Conservation (phyloP, 495 filamentous ascomycete genomes). For the Thermochaetoides thermophila region DNA sequence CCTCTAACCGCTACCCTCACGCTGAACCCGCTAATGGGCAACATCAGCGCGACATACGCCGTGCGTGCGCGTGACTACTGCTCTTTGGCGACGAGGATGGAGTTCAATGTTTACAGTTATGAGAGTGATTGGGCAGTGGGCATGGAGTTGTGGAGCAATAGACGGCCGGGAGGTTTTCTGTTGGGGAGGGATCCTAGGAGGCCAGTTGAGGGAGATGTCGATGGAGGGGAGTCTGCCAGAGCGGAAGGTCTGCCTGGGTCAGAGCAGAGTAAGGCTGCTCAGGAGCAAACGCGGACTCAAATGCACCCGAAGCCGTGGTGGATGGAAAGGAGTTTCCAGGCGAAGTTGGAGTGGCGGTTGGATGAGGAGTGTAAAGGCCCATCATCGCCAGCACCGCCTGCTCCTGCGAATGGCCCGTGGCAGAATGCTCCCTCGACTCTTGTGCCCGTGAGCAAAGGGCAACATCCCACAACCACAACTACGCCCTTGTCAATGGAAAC, state of each 20-base stretch:
- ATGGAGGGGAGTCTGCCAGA: no score
- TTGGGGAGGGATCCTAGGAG: constrained; percentile 20
- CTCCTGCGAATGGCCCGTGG: no score
- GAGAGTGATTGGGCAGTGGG: constrained; percentile 86
- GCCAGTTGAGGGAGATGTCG: no score
- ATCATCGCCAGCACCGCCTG: constrained; percentile 1
- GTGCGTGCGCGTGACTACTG: constrained; percentile 69
- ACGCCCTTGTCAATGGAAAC: no score
- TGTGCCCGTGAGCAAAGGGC: no score
- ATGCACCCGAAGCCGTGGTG: no score
- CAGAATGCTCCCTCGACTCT: no score
- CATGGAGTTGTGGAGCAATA: constrained; percentile 71
- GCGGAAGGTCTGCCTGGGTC: no score
- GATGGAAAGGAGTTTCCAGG: constrained; percentile 38
- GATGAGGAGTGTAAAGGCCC: constrained; percentile 24
- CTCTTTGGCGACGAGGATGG: constrained; percentile 75
- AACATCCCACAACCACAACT: no score
- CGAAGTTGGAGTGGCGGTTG: constrained; percentile 40
- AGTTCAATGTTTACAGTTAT: constrained; percentile 97
- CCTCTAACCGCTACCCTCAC: constrained; percentile 88
- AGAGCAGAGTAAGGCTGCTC: no score
- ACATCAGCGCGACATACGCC: constrained; percentile 76
- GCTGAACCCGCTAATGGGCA: constrained; percentile 85
- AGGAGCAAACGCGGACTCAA: no score
- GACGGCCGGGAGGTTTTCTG: constrained; percentile 25